Conservation (phyloP, 805 yeast genomes). For the Myxozyma neglecta region DNA sequence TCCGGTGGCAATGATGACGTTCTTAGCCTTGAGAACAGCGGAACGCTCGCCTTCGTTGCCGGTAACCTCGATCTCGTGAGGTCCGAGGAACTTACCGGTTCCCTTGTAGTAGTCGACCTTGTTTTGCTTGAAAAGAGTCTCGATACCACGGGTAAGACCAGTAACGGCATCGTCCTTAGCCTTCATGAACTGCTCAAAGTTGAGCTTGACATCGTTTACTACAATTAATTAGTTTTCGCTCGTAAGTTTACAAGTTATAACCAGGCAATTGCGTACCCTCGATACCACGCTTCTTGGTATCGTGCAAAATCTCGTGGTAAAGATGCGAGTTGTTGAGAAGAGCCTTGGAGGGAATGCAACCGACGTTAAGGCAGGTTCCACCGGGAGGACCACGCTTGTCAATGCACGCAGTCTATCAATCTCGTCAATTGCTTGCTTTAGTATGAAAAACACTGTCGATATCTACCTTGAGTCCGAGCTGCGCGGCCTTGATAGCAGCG, state of each 20-base stretch:
- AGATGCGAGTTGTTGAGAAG: conserved; percentile 90
- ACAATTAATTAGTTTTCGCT: neutral
- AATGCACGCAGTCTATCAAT: conserved; percentile 74
- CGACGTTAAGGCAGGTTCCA: conserved; percentile 98
- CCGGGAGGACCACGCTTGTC: conserved; percentile 96
- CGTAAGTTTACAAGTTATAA: neutral
- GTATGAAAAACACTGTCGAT: neutral
- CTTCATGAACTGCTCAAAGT: conserved; percentile 77
- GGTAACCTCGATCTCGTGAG: conserved; percentile 70
- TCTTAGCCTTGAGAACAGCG: conserved; percentile 71
- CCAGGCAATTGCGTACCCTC: conserved; percentile 49
- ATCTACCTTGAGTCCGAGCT: conserved; percentile 67
- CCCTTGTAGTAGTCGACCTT: conserved; percentile 95
- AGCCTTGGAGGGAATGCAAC: conserved; percentile 98
- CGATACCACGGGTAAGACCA: conserved; percentile 91
- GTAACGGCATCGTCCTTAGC: conserved; percentile 90
- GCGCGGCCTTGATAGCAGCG: conserved; percentile 98
- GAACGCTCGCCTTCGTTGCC: conserved; percentile 85
- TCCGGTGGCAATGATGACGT: conserved; percentile 95
- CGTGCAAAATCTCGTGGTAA: conserved; percentile 84
- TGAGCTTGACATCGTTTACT: conserved; percentile 63
- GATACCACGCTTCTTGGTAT: conserved; percentile 85
- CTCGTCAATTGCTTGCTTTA: neutral
- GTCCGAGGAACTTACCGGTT: conserved; percentile 81
- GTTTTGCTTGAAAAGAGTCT: conserved; percentile 91